These are phyloP conservation scores for Botrytis hyacinthi DNA, from an alignment of 2,329 filamentous ascomycete genomes.

Conservation along the genomic window DNA sequence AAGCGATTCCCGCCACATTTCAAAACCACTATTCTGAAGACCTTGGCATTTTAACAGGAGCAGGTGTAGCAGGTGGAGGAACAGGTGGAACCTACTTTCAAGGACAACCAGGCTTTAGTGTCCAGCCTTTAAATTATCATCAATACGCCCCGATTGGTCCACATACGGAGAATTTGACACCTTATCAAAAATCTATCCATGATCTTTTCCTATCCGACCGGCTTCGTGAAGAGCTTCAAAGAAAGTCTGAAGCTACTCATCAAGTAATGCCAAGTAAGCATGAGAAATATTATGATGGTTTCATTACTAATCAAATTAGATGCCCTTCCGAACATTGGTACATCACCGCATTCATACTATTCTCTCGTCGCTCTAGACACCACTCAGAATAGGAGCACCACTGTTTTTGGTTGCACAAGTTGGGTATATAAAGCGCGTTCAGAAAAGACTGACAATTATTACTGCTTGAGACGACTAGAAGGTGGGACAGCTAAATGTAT, in stretches of 20 bases:
- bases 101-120: constrained; percentile 51
- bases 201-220: constrained; percentile 92
- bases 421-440: constrained; percentile 96
- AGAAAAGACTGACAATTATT: constrained; percentile 83
- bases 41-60: constrained; percentile 45
- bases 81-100: constrained; percentile 64
- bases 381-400: constrained; percentile 71
- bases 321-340: constrained; percentile 50
- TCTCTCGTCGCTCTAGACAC: constrained; percentile 88
- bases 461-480: constrained; percentile 82
- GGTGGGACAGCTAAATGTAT: constrained; percentile 44
- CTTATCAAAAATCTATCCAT: constrained; percentile 82
- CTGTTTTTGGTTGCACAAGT: constrained; percentile 81
- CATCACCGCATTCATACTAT: constrained; percentile 82
- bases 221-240: constrained; percentile 82
- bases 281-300: no score
- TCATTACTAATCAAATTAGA: constrained; percentile 41
- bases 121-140: constrained; percentile 79
- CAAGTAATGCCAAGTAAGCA: constrained; percentile 76
- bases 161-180: constrained; percentile 75
- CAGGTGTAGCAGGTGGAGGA: neutral
- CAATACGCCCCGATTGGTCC: constrained; percentile 85
- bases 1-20: constrained; percentile 50
- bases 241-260: constrained; percentile 79
- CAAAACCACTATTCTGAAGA: constrained; percentile 81